A percentile compares a stretch with the other conserved stretches of the same genome.
Evolutionary conservation across 176 grass and related monocot genomes (phyloP).

Genomic region (Alloteropsis semialata): DNA sequence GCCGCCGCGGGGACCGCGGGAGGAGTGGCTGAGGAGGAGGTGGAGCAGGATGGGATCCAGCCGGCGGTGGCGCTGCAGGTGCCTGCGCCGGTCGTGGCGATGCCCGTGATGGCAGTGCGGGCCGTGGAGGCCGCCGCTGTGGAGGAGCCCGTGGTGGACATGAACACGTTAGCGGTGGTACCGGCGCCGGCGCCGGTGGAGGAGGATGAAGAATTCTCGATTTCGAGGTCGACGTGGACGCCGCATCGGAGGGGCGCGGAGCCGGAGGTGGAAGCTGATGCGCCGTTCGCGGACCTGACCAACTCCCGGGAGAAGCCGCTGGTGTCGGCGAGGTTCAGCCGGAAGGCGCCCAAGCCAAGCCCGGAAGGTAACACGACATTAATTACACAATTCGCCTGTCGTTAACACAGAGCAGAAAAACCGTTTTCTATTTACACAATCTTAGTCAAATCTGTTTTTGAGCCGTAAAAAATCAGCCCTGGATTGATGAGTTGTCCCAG

Average conservation of each 20-base stretch:
- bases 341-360: conserved; percentile 60
- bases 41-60: conserved; percentile 4
- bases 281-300: conserved; percentile 33
- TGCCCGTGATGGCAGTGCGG: not conserved
- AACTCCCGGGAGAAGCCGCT: conserved; percentile 64
- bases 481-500: not conserved
- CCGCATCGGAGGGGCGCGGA: conserved; percentile 28
- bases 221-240: conserved; percentile 58
- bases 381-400: not conserved
- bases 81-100: not conserved
- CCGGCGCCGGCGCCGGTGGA: not conserved
- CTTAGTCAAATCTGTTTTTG: not conserved
- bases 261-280: not conserved
- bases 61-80: not conserved
- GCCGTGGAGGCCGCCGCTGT: not conserved
- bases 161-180: not conserved
- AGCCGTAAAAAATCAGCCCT: not conserved
- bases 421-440: not conserved
- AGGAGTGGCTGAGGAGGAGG: not conserved
- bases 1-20: not conserved
- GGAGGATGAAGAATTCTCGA: conserved; percentile 43
- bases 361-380: conserved; percentile 58
- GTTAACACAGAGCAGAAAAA: not conserved
- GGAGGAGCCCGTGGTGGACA: not conserved
- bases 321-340: conserved; percentile 52